Base-by-base conservation (phyloP, 2,329 filamentous ascomycete genomes). In the Xenoacremonium recifei region DNA sequence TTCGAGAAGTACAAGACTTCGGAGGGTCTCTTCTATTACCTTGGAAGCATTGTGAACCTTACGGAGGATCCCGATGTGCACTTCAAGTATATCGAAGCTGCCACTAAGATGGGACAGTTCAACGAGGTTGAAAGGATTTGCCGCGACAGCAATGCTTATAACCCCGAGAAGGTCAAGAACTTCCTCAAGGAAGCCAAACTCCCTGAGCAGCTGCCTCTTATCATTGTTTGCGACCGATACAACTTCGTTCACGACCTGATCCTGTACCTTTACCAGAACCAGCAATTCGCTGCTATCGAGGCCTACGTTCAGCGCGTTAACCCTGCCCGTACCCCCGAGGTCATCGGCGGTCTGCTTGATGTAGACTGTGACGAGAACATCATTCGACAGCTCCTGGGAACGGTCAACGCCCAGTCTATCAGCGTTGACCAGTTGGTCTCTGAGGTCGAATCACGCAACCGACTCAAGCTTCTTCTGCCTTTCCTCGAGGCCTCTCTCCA, bases 61-160 rank as follows among this genome's bases (percentile, higher is more conserved):
- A 95, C 89, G 44, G 89, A 97, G 66, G 93, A 97, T 58, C 79
- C 87, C 17, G 93, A 99, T 63, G 93, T 99, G 21, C 87, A 93
- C 64, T 99, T 96, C 83, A 99, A 99, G 77, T 99, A 99, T 69
- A 96, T 99, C 45, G 92, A 99, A 70, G 90, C 93, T 42, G 93
- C 95, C 21, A 96, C 91, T 18, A 87, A 84, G 62, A 95, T 96
- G 81, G 84, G 85, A 21, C 92, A 99, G 68, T 82, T 96, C 61
- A 91, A 89, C 53, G 93, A 99, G 63, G 93, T 99, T 16, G 92
- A 99, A 76, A 87, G 93, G 40, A 92, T 99, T 60, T 97, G 92
- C 73, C 84, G 95, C 48, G 93, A 99, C 66, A 95, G 86, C 76
- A 90, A 87, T 65, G 78, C 79, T 61, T 92, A 90, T 70, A 92